Evolutionary conservation across 2,329 filamentous ascomycete genomes (phyloP).

Genomic region (Dryadomyces sulphureus): DNA sequence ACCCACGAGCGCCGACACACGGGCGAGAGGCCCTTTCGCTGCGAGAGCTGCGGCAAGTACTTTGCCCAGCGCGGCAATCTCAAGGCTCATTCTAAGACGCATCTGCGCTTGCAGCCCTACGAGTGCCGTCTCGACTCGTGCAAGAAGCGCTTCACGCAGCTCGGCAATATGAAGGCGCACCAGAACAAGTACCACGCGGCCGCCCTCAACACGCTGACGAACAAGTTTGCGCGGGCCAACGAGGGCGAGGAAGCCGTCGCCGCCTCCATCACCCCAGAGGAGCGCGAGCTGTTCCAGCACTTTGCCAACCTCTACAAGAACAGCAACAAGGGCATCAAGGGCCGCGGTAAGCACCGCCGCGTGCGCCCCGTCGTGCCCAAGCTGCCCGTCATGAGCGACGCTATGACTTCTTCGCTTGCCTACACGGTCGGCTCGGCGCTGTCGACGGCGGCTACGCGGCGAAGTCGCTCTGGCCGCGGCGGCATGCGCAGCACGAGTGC

Average conservation of each 20-base stretch:
- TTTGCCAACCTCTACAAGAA: constrained; percentile 88
- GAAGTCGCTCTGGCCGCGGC: neutral
- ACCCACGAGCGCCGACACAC: constrained; percentile 82
- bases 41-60: constrained; percentile 62
- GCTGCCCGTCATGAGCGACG: constrained; percentile 11
- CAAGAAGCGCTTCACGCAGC: constrained; percentile 75
- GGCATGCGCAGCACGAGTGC: neutral
- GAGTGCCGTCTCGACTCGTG: constrained; percentile 71
- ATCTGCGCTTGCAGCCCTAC: constrained; percentile 64
- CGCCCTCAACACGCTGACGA: constrained; percentile 55
- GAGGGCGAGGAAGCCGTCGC: constrained; percentile 50
- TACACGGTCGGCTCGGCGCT: neutral
- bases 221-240: constrained; percentile 50
- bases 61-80: constrained; percentile 83
- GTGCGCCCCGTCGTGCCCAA: constrained; percentile 27
- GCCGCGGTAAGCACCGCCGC: constrained; percentile 71
- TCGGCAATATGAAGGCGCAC: constrained; percentile 88
- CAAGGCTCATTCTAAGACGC: constrained; percentile 68
- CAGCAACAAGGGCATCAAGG: constrained; percentile 96
- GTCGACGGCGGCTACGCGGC: neutral
- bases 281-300: constrained; percentile 67
- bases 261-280: constrained; percentile 20
- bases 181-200: constrained; percentile 84
- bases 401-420: neutral
- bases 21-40: constrained; percentile 71